A percentile compares a stretch with the other conserved stretches of the same genome.
phyloP scores from a whole-genome alignment of 1,139 yeast species.

The Pichia sp. region DNA sequence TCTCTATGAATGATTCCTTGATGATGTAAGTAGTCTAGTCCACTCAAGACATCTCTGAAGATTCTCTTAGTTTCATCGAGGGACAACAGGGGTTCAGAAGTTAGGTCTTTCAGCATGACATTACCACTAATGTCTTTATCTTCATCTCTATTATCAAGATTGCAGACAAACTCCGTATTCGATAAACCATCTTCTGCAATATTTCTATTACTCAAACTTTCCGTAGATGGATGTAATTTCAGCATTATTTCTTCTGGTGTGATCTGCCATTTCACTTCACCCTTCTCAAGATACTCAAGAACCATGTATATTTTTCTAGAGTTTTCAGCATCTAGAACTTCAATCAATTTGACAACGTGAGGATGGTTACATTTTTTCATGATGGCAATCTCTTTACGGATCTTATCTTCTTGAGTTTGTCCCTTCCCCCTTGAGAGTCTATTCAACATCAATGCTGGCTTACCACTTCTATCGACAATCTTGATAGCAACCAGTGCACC shows the following conservation, averaged over 20 bases:
- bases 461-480: constrained; percentile 73
- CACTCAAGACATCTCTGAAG: constrained; percentile 81
- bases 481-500: constrained; percentile 85
- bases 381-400: constrained; percentile 88
- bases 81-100: constrained; percentile 50
- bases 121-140: constrained; percentile 9
- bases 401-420: constrained; percentile 59
- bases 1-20: constrained; percentile 97
- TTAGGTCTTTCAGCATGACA: constrained; percentile 5
- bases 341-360: constrained; percentile 79
- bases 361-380: constrained; percentile 92
- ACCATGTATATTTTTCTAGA: constrained; percentile 87
- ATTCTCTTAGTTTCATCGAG: constrained; percentile 61
- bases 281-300: constrained; percentile 84
- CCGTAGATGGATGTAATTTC: background rate
- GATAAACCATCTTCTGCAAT: too few species aligned
- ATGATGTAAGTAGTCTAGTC: constrained; percentile 85
- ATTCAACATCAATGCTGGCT: constrained; percentile 44
- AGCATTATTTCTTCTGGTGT: constrained; percentile 17
- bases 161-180: too few species aligned
- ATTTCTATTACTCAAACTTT: constrained; percentile 12
- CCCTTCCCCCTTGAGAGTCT: constrained; percentile 25
- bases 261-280: constrained; percentile 84
- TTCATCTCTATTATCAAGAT: too few species aligned
- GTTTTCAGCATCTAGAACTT: constrained; percentile 81